Base-by-base conservation (phyloP, 2,329 filamentous ascomycete species). In the Sarocladium brachiariae region DNA sequence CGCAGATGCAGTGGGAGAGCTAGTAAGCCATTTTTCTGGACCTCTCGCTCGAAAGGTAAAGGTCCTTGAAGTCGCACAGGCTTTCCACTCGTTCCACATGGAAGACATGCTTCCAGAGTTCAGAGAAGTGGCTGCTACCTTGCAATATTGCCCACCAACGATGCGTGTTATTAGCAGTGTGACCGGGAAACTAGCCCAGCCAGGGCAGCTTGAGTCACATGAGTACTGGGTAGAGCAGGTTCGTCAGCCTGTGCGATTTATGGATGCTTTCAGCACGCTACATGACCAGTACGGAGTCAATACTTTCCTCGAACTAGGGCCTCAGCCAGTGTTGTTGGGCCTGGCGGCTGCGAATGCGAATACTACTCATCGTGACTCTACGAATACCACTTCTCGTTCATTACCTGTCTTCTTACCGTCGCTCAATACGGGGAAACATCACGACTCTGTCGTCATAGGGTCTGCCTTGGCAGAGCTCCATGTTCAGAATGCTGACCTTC, bases 161-260 rank as follows among this genome's bases (percentile, higher is more conserved):
- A 7, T 30, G 27, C 27, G 27, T 30, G 7, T 30, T 30, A 30
- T 30, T 13, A 30, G 27, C 13, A 30, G 7, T 7, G 27, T 30
- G 27, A 30, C 27, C 13, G 27, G 27, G 13, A 30, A 13, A 13
- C 68, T 80, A 48, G 73, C 81, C 27, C 70, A 72, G 37, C 16
- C 53, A 2, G 74, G 77, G 33, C 68, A 64, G 53, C 55, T 61
- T 0, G 70, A 86, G 56, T 70, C 74, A 52, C 72, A 78, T 1
- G 70, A 71, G 1, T 88, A 88, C 61, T 70, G 87, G 30, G 68
- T 73, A 21, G 73, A 75, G 38, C 78, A 82, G 52, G 77, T 77
- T 13, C 75, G 84, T 2, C 75, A 86, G 58, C 68, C 82, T 1
- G 84, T 88, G 52, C 74, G 86, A 62, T 86, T 88, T 64, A 55